phyloP scores from a whole-genome alignment of 345 rosid genomes.

The Populus euphratica region DNA sequence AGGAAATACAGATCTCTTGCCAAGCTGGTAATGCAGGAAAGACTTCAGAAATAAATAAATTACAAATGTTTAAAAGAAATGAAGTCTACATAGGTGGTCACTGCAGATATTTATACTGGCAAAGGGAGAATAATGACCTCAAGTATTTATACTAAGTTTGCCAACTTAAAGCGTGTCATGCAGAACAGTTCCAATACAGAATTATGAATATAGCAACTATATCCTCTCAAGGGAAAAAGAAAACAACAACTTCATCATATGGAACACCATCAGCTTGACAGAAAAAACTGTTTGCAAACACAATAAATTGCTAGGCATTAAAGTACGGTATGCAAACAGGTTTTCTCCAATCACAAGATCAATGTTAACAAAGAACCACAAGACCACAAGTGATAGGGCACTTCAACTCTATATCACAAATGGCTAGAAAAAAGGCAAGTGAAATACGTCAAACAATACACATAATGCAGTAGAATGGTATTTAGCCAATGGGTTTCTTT shows the following conservation, averaged over 20 bases:
- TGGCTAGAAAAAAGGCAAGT: background rate
- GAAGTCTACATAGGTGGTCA: background rate
- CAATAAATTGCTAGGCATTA: background rate
- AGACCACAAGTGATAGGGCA: background rate
- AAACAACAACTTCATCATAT: too few relatives aligned
- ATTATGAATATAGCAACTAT: too few relatives aligned
- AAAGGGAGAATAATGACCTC: background rate
- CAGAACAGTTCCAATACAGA: too few relatives aligned
- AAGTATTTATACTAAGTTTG: background rate
- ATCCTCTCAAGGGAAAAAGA: too few relatives aligned
- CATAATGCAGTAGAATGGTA: too few relatives aligned
- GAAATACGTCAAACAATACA: background rate
- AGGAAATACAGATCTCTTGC: conserved; percentile 80
- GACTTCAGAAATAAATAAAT: background rate
- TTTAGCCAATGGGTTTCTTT: too few relatives aligned
- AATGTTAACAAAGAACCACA: background rate
- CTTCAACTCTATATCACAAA: background rate
- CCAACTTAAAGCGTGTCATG: too few relatives aligned
- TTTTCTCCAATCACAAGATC: background rate
- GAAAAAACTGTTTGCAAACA: too few relatives aligned
- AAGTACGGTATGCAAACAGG: background rate
- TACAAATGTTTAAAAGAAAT: background rate
- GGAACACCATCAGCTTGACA: too few relatives aligned
- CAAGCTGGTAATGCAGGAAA: conserved; percentile 44
- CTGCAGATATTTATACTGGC: background rate